A percentile compares a stretch with the other conserved stretches of the same genome.
Evolutionary conservation across 441 rosid genomes (phyloP).

Genomic region (Syzygium syzygioides): DNA sequence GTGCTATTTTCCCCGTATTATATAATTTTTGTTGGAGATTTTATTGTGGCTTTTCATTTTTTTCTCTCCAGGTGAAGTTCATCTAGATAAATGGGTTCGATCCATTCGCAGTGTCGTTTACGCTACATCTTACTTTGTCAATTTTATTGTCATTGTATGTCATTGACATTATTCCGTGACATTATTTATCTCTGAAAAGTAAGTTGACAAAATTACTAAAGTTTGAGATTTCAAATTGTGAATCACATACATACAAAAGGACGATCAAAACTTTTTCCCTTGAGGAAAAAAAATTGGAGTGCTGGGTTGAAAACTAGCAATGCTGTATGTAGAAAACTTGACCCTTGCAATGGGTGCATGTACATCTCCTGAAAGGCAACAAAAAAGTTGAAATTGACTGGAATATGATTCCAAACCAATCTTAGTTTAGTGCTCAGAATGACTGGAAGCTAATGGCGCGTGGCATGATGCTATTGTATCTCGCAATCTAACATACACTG

Average conservation of each 20-base stretch:
- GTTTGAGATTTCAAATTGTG: rapidly evolving
- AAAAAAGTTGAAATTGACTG: neutral
- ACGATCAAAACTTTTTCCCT: neutral
- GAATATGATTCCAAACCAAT: neutral
- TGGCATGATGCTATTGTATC: neutral
- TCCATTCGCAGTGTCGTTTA: neutral
- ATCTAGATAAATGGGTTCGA: rapidly evolving
- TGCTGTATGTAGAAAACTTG: neutral
- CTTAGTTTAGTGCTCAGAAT: neutral
- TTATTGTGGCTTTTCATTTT: neutral
- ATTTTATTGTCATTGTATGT: neutral
- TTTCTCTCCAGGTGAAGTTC: neutral
- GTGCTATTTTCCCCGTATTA: neutral
- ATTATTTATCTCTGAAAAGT: rapidly evolving
- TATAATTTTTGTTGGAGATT: neutral
- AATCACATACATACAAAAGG: rapidly evolving
- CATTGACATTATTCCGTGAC: rapidly evolving
- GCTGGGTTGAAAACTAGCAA: neutral
- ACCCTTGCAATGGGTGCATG: neutral
- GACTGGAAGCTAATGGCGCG: neutral
- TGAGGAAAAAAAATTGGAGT: too few relatives aligned
- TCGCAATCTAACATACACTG: neutral
- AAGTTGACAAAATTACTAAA: neutral
- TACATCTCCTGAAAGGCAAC: neutral
- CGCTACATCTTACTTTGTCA: neutral